phyloP scores from a whole-genome alignment of 2,329 filamentous ascomycete species.

The Bimuria novae-zelandiae region DNA sequence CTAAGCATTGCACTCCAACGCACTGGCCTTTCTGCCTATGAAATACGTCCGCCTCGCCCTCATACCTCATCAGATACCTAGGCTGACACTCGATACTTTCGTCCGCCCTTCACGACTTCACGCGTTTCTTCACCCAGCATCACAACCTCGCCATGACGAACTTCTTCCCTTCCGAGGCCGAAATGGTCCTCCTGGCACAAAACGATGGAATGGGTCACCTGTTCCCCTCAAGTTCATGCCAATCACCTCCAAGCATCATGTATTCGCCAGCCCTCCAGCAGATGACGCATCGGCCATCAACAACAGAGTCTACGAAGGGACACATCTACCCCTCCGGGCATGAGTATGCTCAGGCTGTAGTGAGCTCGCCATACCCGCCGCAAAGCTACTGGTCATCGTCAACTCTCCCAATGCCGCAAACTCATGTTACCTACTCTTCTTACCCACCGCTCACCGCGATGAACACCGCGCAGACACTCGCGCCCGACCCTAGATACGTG shows the following conservation, averaged over 20 bases:
- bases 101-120: constrained; percentile 13
- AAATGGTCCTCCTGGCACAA: constrained; percentile 42
- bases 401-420: constrained; percentile 30
- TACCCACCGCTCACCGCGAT: constrained; percentile 40
- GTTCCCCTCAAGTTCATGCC: constrained; percentile 43
- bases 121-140: constrained; percentile 4
- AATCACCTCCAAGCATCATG: constrained; percentile 45
- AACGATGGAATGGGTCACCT: constrained; percentile 41
- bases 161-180: constrained; percentile 44
- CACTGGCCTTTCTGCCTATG: constrained; percentile 34
- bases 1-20: constrained; percentile 30
- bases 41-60: constrained; percentile 34
- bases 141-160: constrained; percentile 29
- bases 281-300: constrained; percentile 31
- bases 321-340: constrained; percentile 36
- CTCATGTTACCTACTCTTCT: constrained; percentile 40
- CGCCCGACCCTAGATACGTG: constrained; percentile 30
- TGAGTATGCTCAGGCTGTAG: constrained; percentile 32
- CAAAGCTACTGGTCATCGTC: constrained; percentile 40
- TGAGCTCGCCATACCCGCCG: constrained; percentile 40
- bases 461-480: constrained; percentile 27
- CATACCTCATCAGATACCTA: constrained; percentile 15
- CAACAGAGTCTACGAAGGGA: constrained; percentile 29
- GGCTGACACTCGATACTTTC: constrained; percentile 12
- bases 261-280: constrained; percentile 44